Base-by-base conservation (phyloP, 257 asterid species). In the Nemophila menziesii region DNA sequence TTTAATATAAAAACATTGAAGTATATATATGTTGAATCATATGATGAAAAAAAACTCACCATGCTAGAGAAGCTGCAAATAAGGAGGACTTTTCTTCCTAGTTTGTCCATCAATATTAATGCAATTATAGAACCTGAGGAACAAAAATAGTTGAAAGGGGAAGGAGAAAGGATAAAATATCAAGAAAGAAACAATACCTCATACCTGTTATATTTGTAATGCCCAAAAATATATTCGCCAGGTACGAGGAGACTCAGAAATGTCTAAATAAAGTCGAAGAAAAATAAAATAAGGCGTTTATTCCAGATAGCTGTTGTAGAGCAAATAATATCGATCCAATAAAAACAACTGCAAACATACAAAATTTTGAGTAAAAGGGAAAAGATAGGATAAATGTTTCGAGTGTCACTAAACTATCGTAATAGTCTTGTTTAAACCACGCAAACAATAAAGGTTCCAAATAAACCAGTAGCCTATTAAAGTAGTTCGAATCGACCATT, bases 231-330 rank as follows among this genome's bases (percentile, higher is more conserved):
- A 80, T 85, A 60, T 83, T 87, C 64, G 89, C 93, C 68, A 87
- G 76, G 76, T 71, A 79, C 43, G 95, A 83, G 58, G 95, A 80
- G 60, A 78, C 93, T 66, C 95, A 95, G 38, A 89, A 81, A 63
- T 78, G 95, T 83, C 97, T 83, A 75, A 87, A 87, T 73, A 87
- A 92, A 67, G 92, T 87, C 66, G 97, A 80, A 75, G 97, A 87
- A 89, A 87, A 87, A 83, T 83, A 87, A 80, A 87, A 87, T 51
- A 87, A 92, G 66, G 97, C 95, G 54, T 87, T 87, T 83, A 87
- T 83, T 77, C 97, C 97, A 75, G 97, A 87, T 63, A 87, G 95
- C 90, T 87, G 97, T 80, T 87, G 97, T 69, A 87, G 80, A 75
- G 95, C 95, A 78, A 70, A 83, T 63, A 87, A 93, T 72, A 83